Evolutionary conservation across 805 yeast species (phyloP).

Genomic region (Zygosaccharomyces siamensis): DNA sequence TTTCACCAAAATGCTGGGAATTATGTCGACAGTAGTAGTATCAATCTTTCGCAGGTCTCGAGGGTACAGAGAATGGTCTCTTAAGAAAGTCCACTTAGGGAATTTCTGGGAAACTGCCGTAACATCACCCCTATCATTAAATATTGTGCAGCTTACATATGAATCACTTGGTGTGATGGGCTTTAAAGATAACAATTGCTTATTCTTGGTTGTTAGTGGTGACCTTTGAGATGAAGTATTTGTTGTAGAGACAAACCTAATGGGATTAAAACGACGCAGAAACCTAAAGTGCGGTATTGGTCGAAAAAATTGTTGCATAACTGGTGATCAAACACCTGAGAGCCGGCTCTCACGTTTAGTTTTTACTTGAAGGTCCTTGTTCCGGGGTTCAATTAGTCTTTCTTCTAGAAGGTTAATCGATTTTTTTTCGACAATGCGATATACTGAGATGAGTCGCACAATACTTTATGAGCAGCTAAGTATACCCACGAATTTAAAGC

Average conservation of each 20-base stretch:
- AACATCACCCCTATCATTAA: slow-evolving; percentile 70
- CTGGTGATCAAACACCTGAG: background rate
- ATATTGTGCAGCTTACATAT: slow-evolving; percentile 70
- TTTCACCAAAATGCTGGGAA: slow-evolving; percentile 83
- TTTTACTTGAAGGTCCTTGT: background rate
- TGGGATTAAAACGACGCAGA: background rate
- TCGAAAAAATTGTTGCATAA: slow-evolving; percentile 1
- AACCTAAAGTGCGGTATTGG: background rate
- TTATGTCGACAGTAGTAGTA: slow-evolving; percentile 70
- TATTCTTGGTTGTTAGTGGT: slow-evolving; percentile 8
- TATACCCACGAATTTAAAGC: too few relatives aligned
- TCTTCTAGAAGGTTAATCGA: background rate
- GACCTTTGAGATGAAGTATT: background rate
- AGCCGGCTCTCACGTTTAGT: slow-evolving; percentile 1
- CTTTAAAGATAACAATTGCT: slow-evolving; percentile 26
- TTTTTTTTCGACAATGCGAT: background rate
- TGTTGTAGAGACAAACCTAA: slow-evolving; percentile 5
- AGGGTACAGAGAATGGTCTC: slow-evolving; percentile 72
- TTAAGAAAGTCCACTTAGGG: slow-evolving; percentile 70
- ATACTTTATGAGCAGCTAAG: background rate
- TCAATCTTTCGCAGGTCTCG: slow-evolving; percentile 82
- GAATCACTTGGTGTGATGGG: slow-evolving; percentile 43
- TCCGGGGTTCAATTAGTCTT: background rate
- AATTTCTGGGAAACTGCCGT: slow-evolving; percentile 73
- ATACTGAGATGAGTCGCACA: background rate